Evolutionary conservation across 176 grass and related monocot genomes (phyloP), one percentile per base, ranked within the genome.

Genomic region (Cenchrus americanus): DNA sequence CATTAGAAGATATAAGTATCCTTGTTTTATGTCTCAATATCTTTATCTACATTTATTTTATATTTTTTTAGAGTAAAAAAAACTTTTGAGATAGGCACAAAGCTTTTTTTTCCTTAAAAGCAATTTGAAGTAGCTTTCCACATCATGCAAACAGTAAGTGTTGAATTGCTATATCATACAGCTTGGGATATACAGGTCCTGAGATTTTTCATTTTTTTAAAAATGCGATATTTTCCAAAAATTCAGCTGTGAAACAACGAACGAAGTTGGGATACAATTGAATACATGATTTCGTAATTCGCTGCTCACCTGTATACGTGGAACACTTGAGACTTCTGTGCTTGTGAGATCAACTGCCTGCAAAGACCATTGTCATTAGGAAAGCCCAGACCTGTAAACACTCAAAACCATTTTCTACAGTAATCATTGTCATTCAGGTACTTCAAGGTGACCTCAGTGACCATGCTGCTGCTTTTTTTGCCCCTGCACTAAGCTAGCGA

Each of bases 291-390:
- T 80, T 10, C 49, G 19, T 37, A 37, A 37, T 37, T 54, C 84
- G 64, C 30, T 72, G 62, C 84, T 81, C 69, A 99, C 93, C 87
- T 77, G 83, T 81, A 85, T 22, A 8, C 62, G 86, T 21, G 93
- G 86, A 86, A 91, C 80, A 42, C n/a, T 88, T 43, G 81, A 90
- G 86, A 92, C 87, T 87, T 94, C 77, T 66, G 93, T 89, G 53
- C 83, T 99, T 81, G 83, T 94, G 73, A 99, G 91, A 88, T 99
- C 83, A 71, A 96, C 93, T 49, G 91, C 91, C 96, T 99, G 96
- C 64, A 86, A 77, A 89, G 19, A 53, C 67, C n/a, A 79, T 71
- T 68, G 8, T 23, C 83, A 55, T 86, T 47, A 82, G 78, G 61
- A 62, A 54, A 69, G 0, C 41, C 76, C 69, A 47, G 58, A 71